Evolutionary conservation across 1,284 basidiomycete species (phyloP).

Genomic region (Coriolopsis trogii): DNA sequence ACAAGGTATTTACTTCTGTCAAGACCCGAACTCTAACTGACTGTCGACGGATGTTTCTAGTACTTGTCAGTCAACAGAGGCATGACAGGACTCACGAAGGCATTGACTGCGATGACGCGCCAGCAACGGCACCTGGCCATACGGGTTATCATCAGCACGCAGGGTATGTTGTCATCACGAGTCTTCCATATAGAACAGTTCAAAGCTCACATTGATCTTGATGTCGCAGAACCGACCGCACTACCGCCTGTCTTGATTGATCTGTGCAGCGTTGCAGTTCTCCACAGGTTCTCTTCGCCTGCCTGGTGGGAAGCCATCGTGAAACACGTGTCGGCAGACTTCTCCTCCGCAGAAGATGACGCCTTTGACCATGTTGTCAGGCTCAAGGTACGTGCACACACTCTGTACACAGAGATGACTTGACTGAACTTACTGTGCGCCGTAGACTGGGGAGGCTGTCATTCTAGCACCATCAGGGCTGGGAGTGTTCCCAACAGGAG

Average conservation of each 20-base stretch:
- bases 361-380: constrained; percentile 69
- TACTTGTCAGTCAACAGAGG: constrained; percentile 54
- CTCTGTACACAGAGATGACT: not conserved
- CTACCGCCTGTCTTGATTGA: constrained; percentile 70
- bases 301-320: constrained; percentile 72
- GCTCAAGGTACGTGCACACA: constrained; percentile 51
- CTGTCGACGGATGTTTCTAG: constrained; percentile 35
- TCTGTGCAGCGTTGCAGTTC: constrained; percentile 62
- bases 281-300: constrained; percentile 75
- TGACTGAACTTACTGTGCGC: not conserved
- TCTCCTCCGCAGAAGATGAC: constrained; percentile 49
- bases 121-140: constrained; percentile 75
- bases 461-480: constrained; percentile 65
- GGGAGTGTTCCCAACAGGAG: constrained; percentile 34
- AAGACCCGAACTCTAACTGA: not conserved
- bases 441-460: constrained; percentile 67
- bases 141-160: constrained; percentile 73
- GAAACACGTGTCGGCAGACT: constrained; percentile 66
- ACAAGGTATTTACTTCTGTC: constrained; percentile 53
- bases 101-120: constrained; percentile 60
- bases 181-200: not conserved
- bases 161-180: constrained; percentile 44
- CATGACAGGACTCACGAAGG: constrained; percentile 53
- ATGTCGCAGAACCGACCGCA: constrained; percentile 65
- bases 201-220: not conserved